phyloP scores from a whole-genome alignment of 352 stramenopile species.

The Phytophthora boehmeriae region DNA sequence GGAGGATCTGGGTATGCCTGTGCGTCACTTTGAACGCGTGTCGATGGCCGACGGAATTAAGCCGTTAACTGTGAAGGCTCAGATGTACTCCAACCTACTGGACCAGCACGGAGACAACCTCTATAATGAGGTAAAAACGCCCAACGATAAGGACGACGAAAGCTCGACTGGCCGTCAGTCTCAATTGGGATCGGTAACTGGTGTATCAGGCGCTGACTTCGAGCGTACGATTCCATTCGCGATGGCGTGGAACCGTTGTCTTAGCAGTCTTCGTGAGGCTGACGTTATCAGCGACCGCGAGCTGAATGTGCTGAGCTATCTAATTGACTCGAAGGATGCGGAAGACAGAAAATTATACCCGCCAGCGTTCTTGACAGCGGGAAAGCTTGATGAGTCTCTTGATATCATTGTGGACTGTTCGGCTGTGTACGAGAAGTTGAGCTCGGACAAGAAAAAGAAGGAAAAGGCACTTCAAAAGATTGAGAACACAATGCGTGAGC shows the following conservation, averaged over 20 bases:
- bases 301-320: constrained; percentile 85
- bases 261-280: constrained; percentile 76
- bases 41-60: constrained; percentile 86
- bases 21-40: constrained; percentile 81
- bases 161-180: constrained; percentile 55
- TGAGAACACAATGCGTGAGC: constrained; percentile 84
- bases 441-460: constrained; percentile 90
- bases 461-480: constrained; percentile 89
- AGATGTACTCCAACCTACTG: constrained; percentile 82
- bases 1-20: constrained; percentile 63
- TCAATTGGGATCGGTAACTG: constrained; percentile 72
- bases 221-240: constrained; percentile 87
- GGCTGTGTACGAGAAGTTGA: constrained; percentile 82
- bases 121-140: constrained; percentile 72
- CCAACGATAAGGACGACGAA: constrained; percentile 71
- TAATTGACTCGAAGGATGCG: constrained; percentile 83
- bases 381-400: constrained; percentile 87
- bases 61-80: constrained; percentile 80
- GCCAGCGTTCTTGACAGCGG: constrained; percentile 84
- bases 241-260: constrained; percentile 87
- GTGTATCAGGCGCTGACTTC: constrained; percentile 81
- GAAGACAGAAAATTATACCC: constrained; percentile 83
- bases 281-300: constrained; percentile 88
- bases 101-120: constrained; percentile 56
- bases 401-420: constrained; percentile 86